Evolutionary conservation across 73 alveolate species (phyloP), one percentile per base, ranked within the genome.

Genomic region (Paramecium primaurelia): DNA sequence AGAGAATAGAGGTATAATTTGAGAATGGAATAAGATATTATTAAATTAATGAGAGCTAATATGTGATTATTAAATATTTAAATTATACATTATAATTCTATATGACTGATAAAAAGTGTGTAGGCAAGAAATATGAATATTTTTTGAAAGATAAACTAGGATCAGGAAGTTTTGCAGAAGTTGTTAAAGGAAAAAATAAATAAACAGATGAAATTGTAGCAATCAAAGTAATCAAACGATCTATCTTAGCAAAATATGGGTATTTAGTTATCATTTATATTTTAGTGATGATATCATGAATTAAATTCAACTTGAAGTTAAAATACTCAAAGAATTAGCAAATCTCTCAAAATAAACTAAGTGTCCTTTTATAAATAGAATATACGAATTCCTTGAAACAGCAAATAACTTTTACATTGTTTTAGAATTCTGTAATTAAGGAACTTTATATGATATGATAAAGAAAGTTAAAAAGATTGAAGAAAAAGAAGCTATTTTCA

Each of bases 121-220:
- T 49, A 49, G 60, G 28, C 60, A 49, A 49, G 28, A 49, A 49
- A 49, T 49, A 49, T 49, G 60, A 49, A 49, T 49, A 87, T 37
- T 87, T n/a, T 11, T 54, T 44, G 8, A 28, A 51, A 18, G 68
- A 87, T 28, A 77, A 68, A 68, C 30, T 87, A 25, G 93, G 93
- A 16, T 28, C 77, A 18, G 93, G 93, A n/a, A 86, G 64, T 6
- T 87, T 87, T 38, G 93, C 93, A 38, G 58, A 87, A 11, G 93
- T 87, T 25, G 37, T 59, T 22, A 87, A 87, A 44, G 93, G 93
- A 11, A 20, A 38, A 42, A 87, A 87, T 49, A 87, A 64, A 20
- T 45, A 38, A 42, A 87, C 93, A 7, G 59, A 64, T 36, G 86
- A 73, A 20, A 45, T 25, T 18, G 93, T 87, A 8, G 93, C 93